Evolutionary conservation across 768 basidiomycete species (phyloP).

Genomic region (Stropharia rugosoannulata): DNA sequence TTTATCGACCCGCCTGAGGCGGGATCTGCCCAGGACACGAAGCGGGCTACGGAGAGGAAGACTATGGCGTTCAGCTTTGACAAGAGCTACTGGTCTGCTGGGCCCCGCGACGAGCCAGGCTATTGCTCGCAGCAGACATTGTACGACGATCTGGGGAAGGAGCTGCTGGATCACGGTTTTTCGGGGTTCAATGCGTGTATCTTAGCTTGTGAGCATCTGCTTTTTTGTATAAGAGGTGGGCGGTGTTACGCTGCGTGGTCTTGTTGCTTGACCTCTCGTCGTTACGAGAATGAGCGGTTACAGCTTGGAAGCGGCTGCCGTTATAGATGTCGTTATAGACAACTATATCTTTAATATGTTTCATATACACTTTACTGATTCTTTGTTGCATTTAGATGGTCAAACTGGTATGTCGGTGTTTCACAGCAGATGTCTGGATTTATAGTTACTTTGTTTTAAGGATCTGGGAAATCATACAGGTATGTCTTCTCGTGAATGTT

Average conservation of each 20-base stretch:
- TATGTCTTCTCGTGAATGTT: constrained; percentile 29
- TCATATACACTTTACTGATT: too few species aligned
- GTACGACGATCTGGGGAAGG: constrained; percentile 92
- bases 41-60: constrained; percentile 88
- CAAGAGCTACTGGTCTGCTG: constrained; percentile 97
- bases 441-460: constrained; percentile 31
- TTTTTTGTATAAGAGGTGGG: neutral
- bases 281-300: too few species aligned
- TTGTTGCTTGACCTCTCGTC: neutral
- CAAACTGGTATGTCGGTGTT: constrained; percentile 70
- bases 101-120: constrained; percentile 80
- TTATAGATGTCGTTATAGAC: too few species aligned
- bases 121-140: constrained; percentile 96
- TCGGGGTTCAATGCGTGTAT: constrained; percentile 98
- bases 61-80: constrained; percentile 92
- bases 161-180: constrained; percentile 94
- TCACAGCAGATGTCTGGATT: neutral
- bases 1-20: constrained; percentile 86
- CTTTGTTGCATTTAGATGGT: constrained; percentile 47
- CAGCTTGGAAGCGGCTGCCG: too few species aligned
- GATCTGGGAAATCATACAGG: constrained; percentile 93
- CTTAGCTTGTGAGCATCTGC: constrained; percentile 82
- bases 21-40: constrained; percentile 65
- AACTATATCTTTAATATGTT: too few species aligned
- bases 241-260: too few species aligned